These are phyloP conservation scores for Podaxis sp. DNA, from an alignment of 768 basidiomycete genomes.

Conservation along the genomic window DNA sequence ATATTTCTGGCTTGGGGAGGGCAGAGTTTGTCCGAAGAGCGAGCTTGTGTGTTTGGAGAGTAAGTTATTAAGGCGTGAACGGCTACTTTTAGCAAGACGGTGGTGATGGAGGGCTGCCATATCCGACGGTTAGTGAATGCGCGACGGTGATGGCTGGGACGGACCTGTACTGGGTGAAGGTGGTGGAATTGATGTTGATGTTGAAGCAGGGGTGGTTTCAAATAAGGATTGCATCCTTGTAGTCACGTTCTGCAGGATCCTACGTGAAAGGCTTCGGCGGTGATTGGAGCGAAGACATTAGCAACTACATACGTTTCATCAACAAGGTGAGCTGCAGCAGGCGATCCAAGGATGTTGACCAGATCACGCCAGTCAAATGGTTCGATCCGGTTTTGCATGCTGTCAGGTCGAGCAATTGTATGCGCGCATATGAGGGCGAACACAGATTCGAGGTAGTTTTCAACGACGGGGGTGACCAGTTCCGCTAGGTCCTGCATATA, in stretches of 20 bases:
- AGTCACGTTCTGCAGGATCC: constrained; percentile 3
- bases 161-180: constrained; percentile 3
- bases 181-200: background rate
- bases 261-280: background rate
- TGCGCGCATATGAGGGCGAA: constrained; percentile 13
- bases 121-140: background rate
- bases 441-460: constrained; percentile 13
- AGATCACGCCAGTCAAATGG: constrained; percentile 14
- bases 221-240: constrained; percentile 8
- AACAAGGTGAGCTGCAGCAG: constrained; percentile 9
- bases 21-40: constrained; percentile 4
- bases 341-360: constrained; percentile 11
- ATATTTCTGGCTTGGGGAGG: background rate
- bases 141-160: background rate
- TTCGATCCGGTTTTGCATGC: constrained; percentile 18
- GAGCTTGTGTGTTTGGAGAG: constrained; percentile 4
- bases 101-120: background rate
- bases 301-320: constrained; percentile 9
- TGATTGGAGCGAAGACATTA: background rate
- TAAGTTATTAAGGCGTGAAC: constrained; percentile 6
- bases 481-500: constrained; percentile 10
- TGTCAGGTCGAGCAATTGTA: constrained; percentile 11
- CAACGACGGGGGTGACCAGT: constrained; percentile 7
- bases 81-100: background rate
- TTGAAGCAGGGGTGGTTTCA: constrained; percentile 9